Base-by-base conservation (phyloP, 495 filamentous ascomycete species). In the Lineolata rhizophorae region DNA sequence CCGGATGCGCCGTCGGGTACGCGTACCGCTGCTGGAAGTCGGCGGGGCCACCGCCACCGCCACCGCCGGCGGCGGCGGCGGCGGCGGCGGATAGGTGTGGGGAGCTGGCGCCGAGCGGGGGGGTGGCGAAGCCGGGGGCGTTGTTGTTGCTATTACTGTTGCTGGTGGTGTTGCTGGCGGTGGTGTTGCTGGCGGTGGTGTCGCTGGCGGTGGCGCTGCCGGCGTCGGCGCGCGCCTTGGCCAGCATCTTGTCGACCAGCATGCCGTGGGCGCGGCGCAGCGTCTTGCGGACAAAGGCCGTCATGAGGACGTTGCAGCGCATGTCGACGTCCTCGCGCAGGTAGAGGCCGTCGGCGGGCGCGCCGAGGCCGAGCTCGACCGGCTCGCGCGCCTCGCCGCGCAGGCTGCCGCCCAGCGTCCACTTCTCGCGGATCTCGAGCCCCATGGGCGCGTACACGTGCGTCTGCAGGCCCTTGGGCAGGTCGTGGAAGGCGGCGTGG, bases 281-380 rank as follows among this genome's bases (percentile, higher is more conserved):
- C 15, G 72, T 81, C 47, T 63, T 66, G 57, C 75, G 81, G 25
- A 84, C 72, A 43, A 83, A 82, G 6, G 55, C 46, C 0, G 67
- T 61, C 55, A 81, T 62, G 37, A 79, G 52, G 13, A 80, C 53
- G 42, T 82, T 83, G 58, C 74, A 82, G 33, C 61, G 60, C 54
- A 87, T 68, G 32, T 78, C 66, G 27, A 81, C 67, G 36, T 83
- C 77, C 52, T 84, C 77, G 6, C 71, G 60, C 14, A 84, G 49
- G 46, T 76, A 84, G 0, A 87, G 60, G 1, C 77, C 78, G 17
- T 59, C 57, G 8, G 54, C 48, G 1, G 76, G 76, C 1, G 58
- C 52, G 8, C 64, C 63, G 15, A 72, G 43, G 6, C 71, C 72
- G 1, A 72, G 47, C 47, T 80, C 76, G 1, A 56, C 49, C 0